Percentiles rank a stretch among this genome's conserved stretches.
phyloP scores from a whole-genome alignment of 73 alveolate genomes.

The Paramecium caudatum region DNA sequence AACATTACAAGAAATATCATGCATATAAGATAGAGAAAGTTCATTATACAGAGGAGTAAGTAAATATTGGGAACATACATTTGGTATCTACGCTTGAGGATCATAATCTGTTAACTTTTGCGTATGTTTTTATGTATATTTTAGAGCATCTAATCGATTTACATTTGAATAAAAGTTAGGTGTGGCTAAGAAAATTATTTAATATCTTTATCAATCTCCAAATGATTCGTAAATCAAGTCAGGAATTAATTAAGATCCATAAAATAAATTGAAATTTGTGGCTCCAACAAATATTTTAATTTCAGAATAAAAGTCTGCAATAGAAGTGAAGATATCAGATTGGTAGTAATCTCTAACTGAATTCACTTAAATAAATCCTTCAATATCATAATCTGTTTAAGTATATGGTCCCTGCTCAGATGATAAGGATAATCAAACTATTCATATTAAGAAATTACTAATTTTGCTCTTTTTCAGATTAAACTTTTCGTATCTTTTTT shows the following conservation, averaged over 20 bases:
- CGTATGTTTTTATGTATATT: background rate
- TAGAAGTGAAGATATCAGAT: slow-evolving; percentile 38
- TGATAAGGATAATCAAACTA: background rate
- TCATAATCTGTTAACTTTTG: slow-evolving; percentile 30
- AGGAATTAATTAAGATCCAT: background rate
- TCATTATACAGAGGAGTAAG: background rate
- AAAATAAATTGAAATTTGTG: background rate
- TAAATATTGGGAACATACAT: background rate
- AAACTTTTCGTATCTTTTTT: background rate
- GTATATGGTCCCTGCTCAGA: background rate
- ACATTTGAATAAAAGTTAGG: background rate
- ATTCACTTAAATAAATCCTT: background rate
- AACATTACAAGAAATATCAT: slow-evolving; percentile 10
- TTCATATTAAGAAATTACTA: background rate
- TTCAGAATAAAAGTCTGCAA: background rate
- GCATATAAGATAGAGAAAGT: background rate
- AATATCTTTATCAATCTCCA: too few species aligned
- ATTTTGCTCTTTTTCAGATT: background rate
- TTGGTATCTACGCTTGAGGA: slow-evolving; percentile 18
- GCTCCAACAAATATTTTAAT: slow-evolving; percentile 26
- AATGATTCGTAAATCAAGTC: too few species aligned
- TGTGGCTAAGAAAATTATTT: background rate
- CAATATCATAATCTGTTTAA: background rate
- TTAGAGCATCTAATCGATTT: slow-evolving; percentile 12
- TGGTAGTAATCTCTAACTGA: background rate